Base-by-base conservation (phyloP, 2,329 filamentous ascomycete genomes). In the Davidsoniella australis region DNA sequence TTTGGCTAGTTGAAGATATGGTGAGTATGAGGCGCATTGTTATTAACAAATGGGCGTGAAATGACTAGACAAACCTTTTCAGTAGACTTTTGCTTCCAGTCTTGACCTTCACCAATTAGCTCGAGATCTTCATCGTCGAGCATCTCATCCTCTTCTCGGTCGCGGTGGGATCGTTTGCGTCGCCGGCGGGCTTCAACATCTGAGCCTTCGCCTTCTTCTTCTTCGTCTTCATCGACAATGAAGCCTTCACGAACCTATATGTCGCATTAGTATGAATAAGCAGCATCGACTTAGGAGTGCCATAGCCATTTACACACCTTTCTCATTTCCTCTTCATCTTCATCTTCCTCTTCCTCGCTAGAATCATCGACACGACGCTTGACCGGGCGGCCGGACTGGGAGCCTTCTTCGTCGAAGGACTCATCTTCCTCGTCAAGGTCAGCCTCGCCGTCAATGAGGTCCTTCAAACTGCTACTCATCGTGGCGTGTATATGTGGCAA, bases 71-170 rank as follows among this genome's bases (percentile, higher is more conserved):
- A 56, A 75, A 87, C 84, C 74, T 89, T 78, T 55, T 79, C 66
- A 43, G 78, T 69, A 26, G 78, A 69, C 58, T 79, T 78, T 17
- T 77, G 75, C 58, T 82, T 75, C 61, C 76, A 76, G 54, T 80
- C 47, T 29, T 50, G 51, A 20, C 80, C 78, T 61, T 93, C 84
- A 47, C 87, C 88, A 57, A 98, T 95, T 50, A 98, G 72, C 61
- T 96, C 91, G 51, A 98, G 66, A 70, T 98, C 91, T 63, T 98
- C 91, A 57, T 95, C 89, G 57, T 96, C 91, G 7, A 98, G 76
- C 53, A 85, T 84, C 54, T 89, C 87, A 60, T 94, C 86, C 54
- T 85, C 80, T 59, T 85, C 84, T 50, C 84, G 80, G 61, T 93
- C 83, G 45, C 73, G 68, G 52, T 77, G 69, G 59, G 85, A 79